Percentiles rank a stretch among this genome's conserved stretches.
Conservation (phyloP, 176 grass and related monocot species). For the Oryza longistaminata region DNA sequence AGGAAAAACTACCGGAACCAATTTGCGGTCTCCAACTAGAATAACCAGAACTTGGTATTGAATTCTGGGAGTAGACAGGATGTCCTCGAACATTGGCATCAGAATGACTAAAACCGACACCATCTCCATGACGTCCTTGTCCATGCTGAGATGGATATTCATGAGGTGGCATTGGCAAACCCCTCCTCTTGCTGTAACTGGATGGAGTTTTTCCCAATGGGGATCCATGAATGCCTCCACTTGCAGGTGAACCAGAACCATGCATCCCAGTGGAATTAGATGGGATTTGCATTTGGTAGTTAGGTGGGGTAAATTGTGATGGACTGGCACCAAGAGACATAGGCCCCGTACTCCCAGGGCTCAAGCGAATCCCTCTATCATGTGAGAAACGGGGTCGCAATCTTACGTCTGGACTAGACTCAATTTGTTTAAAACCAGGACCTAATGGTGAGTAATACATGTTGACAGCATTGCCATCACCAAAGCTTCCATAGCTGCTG, state of each 20-base stretch:
- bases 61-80: slow-evolving; percentile 53
- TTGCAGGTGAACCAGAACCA: slow-evolving; percentile 74
- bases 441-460: slow-evolving; percentile 76
- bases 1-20: slow-evolving; percentile 42
- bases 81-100: slow-evolving; percentile 53
- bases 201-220: slow-evolving; percentile 71
- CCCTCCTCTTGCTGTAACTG: slow-evolving; percentile 66
- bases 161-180: slow-evolving; percentile 57
- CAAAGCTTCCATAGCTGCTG: slow-evolving; percentile 89
- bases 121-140: slow-evolving; percentile 57
- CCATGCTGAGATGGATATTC: slow-evolving; percentile 69
- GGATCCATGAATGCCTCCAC: slow-evolving; percentile 56
- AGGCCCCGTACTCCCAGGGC: slow-evolving; percentile 67
- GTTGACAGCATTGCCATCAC: slow-evolving; percentile 61
- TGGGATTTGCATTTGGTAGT: slow-evolving; percentile 69
- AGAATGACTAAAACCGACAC: slow-evolving; percentile 54
- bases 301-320: slow-evolving; percentile 88
- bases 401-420: slow-evolving; percentile 78
- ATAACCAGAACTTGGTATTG: slow-evolving; percentile 60
- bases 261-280: slow-evolving; percentile 63
- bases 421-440: slow-evolving; percentile 76
- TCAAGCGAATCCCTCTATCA: slow-evolving; percentile 78
- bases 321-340: slow-evolving; percentile 90
- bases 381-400: slow-evolving; percentile 57
- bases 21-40: slow-evolving; percentile 74